Conservation (phyloP, 495 filamentous ascomycete species). For the Aspergillus cristatus region DNA sequence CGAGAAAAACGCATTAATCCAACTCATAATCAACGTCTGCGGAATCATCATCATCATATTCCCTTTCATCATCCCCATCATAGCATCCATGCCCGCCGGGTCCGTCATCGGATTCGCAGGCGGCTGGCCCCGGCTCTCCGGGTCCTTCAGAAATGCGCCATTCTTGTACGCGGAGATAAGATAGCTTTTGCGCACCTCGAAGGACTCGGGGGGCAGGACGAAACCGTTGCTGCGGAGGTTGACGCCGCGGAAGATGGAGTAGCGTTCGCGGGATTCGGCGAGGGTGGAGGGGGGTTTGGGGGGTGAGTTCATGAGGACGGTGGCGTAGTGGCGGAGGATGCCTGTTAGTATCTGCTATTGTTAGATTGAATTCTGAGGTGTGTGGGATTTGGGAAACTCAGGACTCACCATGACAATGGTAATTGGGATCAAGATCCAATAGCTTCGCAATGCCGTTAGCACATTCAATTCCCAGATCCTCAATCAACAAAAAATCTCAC, state of each 20-base stretch:
- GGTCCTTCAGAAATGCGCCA: constrained; percentile 83
- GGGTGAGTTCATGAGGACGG: constrained; percentile 73
- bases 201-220: constrained; percentile 61
- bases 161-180: constrained; percentile 70
- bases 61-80: constrained; percentile 99
- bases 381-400: background rate
- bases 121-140: constrained; percentile 72
- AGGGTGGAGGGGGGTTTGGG: constrained; percentile 74
- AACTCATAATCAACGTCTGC: constrained; percentile 97
- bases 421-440: constrained; percentile 97
- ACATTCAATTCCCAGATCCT: background rate
- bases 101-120: constrained; percentile 93
- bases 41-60: constrained; percentile 99
- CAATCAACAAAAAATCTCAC: constrained; percentile 39
- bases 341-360: constrained; percentile 72
- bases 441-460: constrained; percentile 43
- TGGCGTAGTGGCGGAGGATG: constrained; percentile 91
- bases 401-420: constrained; percentile 83
- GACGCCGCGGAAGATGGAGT: constrained; percentile 74
- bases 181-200: constrained; percentile 69
- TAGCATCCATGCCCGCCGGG: constrained; percentile 95
- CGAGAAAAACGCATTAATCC: constrained; percentile 98
- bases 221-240: constrained; percentile 73
- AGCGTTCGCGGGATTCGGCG: constrained; percentile 75
- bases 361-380: no score